Base-by-base conservation (phyloP, 768 basidiomycete species). In the Mycena vulgaris region DNA sequence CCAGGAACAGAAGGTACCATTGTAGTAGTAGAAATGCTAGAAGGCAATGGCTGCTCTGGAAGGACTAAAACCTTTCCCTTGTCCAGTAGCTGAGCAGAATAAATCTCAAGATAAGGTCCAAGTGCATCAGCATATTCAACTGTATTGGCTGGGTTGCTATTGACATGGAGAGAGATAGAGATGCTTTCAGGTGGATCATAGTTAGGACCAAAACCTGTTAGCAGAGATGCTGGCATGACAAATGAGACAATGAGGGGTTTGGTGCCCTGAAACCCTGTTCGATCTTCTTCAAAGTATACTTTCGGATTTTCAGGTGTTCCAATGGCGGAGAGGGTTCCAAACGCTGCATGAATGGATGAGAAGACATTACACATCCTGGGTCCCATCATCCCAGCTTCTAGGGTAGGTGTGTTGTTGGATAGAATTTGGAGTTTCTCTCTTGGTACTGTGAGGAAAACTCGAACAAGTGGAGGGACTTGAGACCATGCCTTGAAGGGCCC, bases 281-380 rank as follows among this genome's bases (percentile, higher is more conserved):
- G 51, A 64, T 75, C 74, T 49, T 75, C 74, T 49, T 74, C 69
- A 58, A 74, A 66, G 13, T 51, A 16, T 27, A 71, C 62, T 47
- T 52, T 48, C 27, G 70, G 62, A 37, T 53, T 48, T 6, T 37
- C 39, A 6, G 58, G 40, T 51, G 72, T 69, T 33, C 73, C 73
- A 16, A 42, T 59, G 23, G 33, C 25, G 23, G 66, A 53, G 11
- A 69, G 42, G 11, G 55, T 60, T 3, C 74, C 74, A 52, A 71
- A 75, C 19, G 66, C 69, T 33, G 65, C 70, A 35, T 72, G 61
- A 30, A 75, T 57, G 23, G 66, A 51, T 17, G 40, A 62, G 55
- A 75, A 75, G 30, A 55, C 64, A 51, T 75, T 71, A 21, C 65
- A 58, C 61, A 64, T 64, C 53, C 53, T 28, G 21, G n/a, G 48